Base-by-base conservation (phyloP, 768 basidiomycete genomes). In the Kwoniella heveanensis region DNA sequence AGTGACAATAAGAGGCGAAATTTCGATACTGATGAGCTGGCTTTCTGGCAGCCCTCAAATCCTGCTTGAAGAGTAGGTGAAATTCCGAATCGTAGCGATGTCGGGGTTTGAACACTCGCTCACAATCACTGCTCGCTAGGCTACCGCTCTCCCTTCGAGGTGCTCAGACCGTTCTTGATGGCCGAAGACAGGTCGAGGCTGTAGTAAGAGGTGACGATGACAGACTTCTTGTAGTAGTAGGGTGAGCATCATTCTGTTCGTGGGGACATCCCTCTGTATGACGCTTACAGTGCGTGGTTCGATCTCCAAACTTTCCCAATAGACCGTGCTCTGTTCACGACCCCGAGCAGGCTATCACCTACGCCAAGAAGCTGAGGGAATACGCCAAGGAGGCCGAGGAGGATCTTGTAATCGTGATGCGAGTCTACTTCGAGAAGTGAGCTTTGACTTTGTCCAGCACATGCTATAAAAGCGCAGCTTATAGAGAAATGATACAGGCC, bases 251-350 rank as follows among this genome's bases (percentile, higher is more conserved):
- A n/a, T n/a, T n/a, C n/a, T n/a, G n/a, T n/a, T n/a, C n/a, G n/a
- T n/a, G n/a, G n/a, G n/a, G n/a, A n/a, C n/a, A n/a, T n/a, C n/a
- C n/a, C n/a, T n/a, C n/a, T n/a, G n/a, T n/a, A n/a, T n/a, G n/a
- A n/a, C n/a, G n/a, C n/a, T n/a, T n/a, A n/a, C n/a, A n/a, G n/a
- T n/a, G n/a, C n/a, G n/a, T n/a, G n/a, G n/a, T n/a, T n/a, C n/a
- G n/a, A n/a, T n/a, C n/a, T n/a, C n/a, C n/a, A n/a, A n/a, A n/a
- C n/a, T n/a, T n/a, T n/a, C n/a, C n/a, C n/a, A n/a, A n/a, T n/a
- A 81, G 94, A 1, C 95, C 95, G 3, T 99, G 95, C 81, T 97
- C 94, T 0, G 91, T 99, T 1, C 91, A 99, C 81, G 88, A 93
- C 76, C 85, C 88, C 54, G 86, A 90, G 47, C 87, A 90, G 37